Conservation (phyloP, 1,139 yeast species). For the Blastobotrys illinoisensis region DNA sequence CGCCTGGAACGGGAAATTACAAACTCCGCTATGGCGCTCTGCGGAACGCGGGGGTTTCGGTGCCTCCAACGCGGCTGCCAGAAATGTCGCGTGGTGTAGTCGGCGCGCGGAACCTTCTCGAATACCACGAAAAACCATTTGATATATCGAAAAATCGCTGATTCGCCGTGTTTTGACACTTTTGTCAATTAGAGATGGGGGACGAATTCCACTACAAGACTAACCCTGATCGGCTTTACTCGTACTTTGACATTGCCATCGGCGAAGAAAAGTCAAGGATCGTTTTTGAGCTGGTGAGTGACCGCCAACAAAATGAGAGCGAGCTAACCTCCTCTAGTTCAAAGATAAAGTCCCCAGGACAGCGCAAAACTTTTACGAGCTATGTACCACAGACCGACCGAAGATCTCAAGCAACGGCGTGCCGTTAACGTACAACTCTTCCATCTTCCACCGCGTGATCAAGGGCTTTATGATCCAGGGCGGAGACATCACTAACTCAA, state of each 20-base stretch:
- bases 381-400: slow-evolving; percentile 74
- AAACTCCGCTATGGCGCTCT: not conserved
- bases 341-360: slow-evolving; percentile 85
- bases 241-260: slow-evolving; percentile 3
- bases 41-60: not conserved
- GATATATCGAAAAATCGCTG: not conserved
- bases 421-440: slow-evolving; percentile 68
- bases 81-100: not conserved
- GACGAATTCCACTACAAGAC: slow-evolving; percentile 4
- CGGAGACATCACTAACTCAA: slow-evolving; percentile 86
- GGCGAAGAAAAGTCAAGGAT: not conserved
- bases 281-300: slow-evolving; percentile 5
- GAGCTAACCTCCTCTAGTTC: slow-evolving; percentile 31
- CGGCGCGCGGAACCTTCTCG: not conserved
- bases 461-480: slow-evolving; percentile 46
- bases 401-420: slow-evolving; percentile 53
- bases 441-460: slow-evolving; percentile 89
- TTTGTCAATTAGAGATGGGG: not conserved
- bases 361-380: slow-evolving; percentile 83
- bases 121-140: not conserved
- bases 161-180: no score
- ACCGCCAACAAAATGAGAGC: not conserved
- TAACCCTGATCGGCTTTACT: slow-evolving; percentile 1
- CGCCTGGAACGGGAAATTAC: not conserved
- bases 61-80: not conserved